These are phyloP conservation scores for Fomitopsis pulvina DNA, from an alignment of 768 basidiomycete genomes.

Conservation along the genomic window DNA sequence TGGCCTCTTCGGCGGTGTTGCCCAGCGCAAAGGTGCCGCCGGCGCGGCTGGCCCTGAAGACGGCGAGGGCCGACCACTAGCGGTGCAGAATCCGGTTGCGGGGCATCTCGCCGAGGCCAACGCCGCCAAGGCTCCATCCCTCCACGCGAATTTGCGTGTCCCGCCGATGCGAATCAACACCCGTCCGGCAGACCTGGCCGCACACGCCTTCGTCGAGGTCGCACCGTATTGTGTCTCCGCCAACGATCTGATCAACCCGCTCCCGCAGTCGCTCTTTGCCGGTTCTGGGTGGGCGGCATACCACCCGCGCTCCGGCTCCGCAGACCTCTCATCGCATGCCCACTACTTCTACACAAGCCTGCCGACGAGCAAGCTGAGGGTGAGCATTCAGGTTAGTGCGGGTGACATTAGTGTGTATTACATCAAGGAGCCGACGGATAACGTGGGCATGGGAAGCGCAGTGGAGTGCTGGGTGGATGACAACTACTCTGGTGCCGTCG, in stretches of 20 bases:
- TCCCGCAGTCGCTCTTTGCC: slow-evolving; percentile 90
- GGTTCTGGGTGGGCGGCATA: slow-evolving; percentile 86
- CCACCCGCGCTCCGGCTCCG: slow-evolving; percentile 51
- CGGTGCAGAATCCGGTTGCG: slow-evolving; percentile 6
- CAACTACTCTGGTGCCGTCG: slow-evolving; percentile 72
- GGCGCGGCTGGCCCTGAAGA: slow-evolving; percentile 31
- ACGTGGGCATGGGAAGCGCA: slow-evolving; percentile 54
- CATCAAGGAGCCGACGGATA: slow-evolving; percentile 58
- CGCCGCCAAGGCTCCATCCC: slow-evolving; percentile 11
- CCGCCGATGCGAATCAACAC: slow-evolving; percentile 71
- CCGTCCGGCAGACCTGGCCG: slow-evolving; percentile 37
- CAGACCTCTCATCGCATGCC: slow-evolving; percentile 43
- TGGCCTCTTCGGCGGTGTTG: slow-evolving; percentile 81
- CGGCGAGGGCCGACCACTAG: slow-evolving; percentile 12
- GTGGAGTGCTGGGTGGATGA: slow-evolving; percentile 98
- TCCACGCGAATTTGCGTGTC: slow-evolving; percentile 38
- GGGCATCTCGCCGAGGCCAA: slow-evolving; percentile 11
- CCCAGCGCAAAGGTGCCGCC: slow-evolving; percentile 66
- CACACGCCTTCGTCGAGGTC: slow-evolving; percentile 71
- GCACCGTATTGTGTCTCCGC: slow-evolving; percentile 90
- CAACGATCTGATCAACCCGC: slow-evolving; percentile 96
- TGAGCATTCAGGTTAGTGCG: slow-evolving; percentile 78
- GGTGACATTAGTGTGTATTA: slow-evolving; percentile 95
- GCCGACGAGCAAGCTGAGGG: slow-evolving; percentile 74
- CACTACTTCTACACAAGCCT: slow-evolving; percentile 94